These are phyloP conservation scores for Leucocoprinus sp. DNA, from an alignment of 768 basidiomycete species.

Conservation along the genomic window DNA sequence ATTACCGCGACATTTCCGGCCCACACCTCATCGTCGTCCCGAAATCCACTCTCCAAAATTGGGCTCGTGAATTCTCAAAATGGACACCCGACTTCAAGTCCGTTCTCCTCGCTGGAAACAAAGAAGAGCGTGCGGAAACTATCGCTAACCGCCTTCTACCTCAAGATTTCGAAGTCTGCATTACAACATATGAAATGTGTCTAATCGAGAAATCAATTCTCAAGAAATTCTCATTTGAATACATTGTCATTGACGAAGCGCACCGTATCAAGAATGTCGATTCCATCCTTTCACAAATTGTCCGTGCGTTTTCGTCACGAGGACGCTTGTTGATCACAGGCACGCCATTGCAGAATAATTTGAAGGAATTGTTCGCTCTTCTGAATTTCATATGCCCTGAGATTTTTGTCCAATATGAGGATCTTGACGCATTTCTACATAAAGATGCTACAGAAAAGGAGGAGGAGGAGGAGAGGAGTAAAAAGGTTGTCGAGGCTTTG, in stretches of 20 bases:
- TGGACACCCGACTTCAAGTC: conserved; percentile 90
- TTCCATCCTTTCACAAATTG: conserved; percentile 90
- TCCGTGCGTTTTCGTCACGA: conserved; percentile 81
- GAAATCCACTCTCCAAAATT: conserved; percentile 97
- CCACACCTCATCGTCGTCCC: conserved; percentile 96
- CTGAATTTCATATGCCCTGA: conserved; percentile 97
- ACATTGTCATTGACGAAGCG: conserved; percentile 97
- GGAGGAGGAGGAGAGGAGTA: conserved; percentile 75
- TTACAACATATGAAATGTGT: conserved; percentile 96
- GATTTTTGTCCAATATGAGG: conserved; percentile 85
- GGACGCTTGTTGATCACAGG: conserved; percentile 93
- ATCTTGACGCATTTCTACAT: conserved; percentile 90
- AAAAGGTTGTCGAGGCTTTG: conserved; percentile 90
- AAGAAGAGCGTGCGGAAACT: conserved; percentile 81
- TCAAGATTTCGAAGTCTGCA: conserved; percentile 87
- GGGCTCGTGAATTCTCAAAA: conserved; percentile 84
- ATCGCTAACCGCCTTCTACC: conserved; percentile 74
- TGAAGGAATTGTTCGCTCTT: conserved; percentile 90
- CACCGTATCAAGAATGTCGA: conserved; percentile 99
- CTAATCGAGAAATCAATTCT: conserved; percentile 89
- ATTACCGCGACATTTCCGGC: conserved; percentile 64
- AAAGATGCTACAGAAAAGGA: conserved; percentile 68
- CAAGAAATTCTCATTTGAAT: conserved; percentile 94
- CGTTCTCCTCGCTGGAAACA: conserved; percentile 75
- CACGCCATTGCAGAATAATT: conserved; percentile 92